Percentiles rank a stretch among this genome's conserved stretches.
phyloP scores from a whole-genome alignment of 768 basidiomycete species.

The Hygrophorus pudorinus region DNA sequence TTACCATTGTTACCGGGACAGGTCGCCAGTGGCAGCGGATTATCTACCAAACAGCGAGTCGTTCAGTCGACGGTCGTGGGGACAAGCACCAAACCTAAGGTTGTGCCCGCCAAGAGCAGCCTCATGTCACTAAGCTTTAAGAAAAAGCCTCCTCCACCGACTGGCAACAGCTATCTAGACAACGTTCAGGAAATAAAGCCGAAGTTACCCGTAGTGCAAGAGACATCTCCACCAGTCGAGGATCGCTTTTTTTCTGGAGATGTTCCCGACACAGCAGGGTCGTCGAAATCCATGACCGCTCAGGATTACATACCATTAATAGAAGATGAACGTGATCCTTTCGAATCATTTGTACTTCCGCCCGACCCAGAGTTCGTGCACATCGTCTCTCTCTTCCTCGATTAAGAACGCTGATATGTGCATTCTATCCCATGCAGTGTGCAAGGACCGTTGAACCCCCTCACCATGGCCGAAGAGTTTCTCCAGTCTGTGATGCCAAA shows the following conservation, averaged over 20 bases:
- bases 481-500: constrained; percentile 29
- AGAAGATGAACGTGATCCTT: constrained; percentile 2
- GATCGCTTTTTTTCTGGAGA: too few species aligned
- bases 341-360: neutral
- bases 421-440: neutral
- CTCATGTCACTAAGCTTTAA: constrained; percentile 32
- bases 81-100: constrained; percentile 22
- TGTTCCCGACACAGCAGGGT: too few species aligned
- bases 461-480: constrained; percentile 22
- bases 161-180: too few species aligned
- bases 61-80: constrained; percentile 29
- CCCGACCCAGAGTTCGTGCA: neutral
- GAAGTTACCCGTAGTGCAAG: too few species aligned
- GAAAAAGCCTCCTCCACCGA: constrained; percentile 21
- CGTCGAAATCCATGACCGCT: neutral
- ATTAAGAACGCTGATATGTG: neutral
- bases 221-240: neutral
- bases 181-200: neutral
- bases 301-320: neutral
- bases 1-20: constrained; percentile 9
- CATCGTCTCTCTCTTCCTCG: too few species aligned
- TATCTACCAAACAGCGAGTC: constrained; percentile 44
- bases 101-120: constrained; percentile 5
- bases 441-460: too few species aligned
- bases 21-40: constrained; percentile 21